Evolutionary conservation across 2,329 filamentous ascomycete genomes (phyloP), one percentile per base, ranked within the genome.

Genomic region (Alternaria sp.): DNA sequence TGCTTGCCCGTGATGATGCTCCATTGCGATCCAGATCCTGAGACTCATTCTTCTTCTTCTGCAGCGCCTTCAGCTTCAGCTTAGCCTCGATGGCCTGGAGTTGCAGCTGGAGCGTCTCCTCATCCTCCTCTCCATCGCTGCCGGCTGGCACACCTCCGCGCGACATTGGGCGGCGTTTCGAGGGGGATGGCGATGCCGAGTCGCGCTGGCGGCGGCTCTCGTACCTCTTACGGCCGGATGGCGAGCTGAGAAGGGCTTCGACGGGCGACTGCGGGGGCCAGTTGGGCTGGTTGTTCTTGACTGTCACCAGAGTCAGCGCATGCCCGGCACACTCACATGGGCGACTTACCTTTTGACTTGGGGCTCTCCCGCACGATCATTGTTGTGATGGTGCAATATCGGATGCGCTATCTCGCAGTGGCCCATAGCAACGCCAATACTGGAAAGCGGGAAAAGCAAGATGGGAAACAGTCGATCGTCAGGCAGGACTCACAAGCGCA

Each of bases 41-140:
- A 10, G 67, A 67, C 6, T 66, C 30, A 65, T 78, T 61, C 26
- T 77, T 73, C 54, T 84, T 81, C 75, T 85, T 88, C 23, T 96
- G 92, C 14, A 98, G 82, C 75, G 91, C 94, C 80, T 97, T 98
- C 68, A 98, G 81, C 79, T 91, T 96, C 56, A 98, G 82, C 64
- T 91, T 90, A 7, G 94, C 93, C 79, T 98, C 90, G 62, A 99
- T 97, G 59, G 92, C 93, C 68, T 94, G 90, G 6, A 98, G 83
- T 77, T 97, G 90, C 66, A 99, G 83, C 75, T 96, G 89, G 33
- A 98, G 82, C 1, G 89, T 96, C 83, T 98, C 94, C 79, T 97
- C 95, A 9, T 86, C 91, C 5, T 92, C 94, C 76, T 89, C 69
- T 18, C 50, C 60, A 18, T 63, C 56, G 41, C 44, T 63, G 8